Percentiles rank a stretch among this genome's conserved stretches.
Conservation (phyloP, 257 asterid species). For the Anisodus acutangulus region DNA sequence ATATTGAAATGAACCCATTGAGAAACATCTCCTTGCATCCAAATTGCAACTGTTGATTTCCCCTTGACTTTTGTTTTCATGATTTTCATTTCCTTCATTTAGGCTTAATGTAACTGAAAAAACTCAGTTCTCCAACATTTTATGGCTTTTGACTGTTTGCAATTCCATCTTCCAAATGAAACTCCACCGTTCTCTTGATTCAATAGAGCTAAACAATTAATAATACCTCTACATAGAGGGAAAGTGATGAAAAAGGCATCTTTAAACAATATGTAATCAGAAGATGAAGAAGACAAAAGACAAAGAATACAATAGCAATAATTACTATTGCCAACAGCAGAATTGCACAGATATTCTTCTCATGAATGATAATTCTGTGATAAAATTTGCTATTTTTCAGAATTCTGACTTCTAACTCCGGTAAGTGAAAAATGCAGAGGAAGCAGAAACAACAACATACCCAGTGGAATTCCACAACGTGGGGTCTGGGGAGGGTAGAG, state of each 20-base stretch:
- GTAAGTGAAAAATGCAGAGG: neutral
- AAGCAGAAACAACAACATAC: neutral
- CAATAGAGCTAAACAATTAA: constrained; percentile 34
- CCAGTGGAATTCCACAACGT: too few species aligned
- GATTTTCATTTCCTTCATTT: constrained; percentile 31
- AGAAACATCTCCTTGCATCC: constrained; percentile 67
- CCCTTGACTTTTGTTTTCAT: constrained; percentile 33
- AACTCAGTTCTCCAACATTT: constrained; percentile 36
- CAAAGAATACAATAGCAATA: constrained; percentile 55
- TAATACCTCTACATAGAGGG: constrained; percentile 82
- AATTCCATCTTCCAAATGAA: constrained; percentile 30
- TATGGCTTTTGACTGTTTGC: constrained; percentile 25
- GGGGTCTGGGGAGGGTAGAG: too few species aligned
- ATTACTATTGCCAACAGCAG: constrained; percentile 52
- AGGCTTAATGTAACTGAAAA: constrained; percentile 52
- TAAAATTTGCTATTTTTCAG: neutral
- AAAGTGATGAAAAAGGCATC: constrained; percentile 55
- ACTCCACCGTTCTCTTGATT: constrained; percentile 31
- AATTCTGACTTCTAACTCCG: neutral
- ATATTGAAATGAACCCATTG: constrained; percentile 72
- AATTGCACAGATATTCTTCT: constrained; percentile 49
- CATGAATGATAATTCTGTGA: constrained; percentile 42
- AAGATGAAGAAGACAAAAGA: constrained; percentile 57
- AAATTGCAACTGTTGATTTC: constrained; percentile 42
- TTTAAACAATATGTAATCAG: constrained; percentile 48